Evolutionary conservation across 768 basidiomycete species (phyloP), one percentile per base, ranked within the genome.

Genomic region (Hygrocybe punicea): DNA sequence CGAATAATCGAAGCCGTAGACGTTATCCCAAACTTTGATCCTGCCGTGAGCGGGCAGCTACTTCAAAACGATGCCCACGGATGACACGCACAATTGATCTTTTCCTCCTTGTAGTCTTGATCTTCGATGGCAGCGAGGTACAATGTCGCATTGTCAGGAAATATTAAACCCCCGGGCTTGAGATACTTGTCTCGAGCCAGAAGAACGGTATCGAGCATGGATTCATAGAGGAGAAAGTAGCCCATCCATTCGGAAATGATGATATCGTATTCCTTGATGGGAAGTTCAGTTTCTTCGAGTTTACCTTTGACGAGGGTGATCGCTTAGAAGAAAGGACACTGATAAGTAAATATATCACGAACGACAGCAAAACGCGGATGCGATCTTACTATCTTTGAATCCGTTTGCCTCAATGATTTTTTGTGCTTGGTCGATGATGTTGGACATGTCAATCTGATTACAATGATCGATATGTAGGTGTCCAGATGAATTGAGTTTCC

Each of bases 191-290:
- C 97, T 57, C 97, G 85, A 6, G 97, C 97, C 47, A 95, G 81
- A 42, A 99, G 84, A 55, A 99, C 97, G 23, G 95, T 98, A 76
- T 99, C 96, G 63, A 98, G 85, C 97, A 99, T 98, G 67, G 93
- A 95, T 72, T 98, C 97, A 78, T 98, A 98, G 34, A 99, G 84
- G 50, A 98, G 79, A 82, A 98, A 98, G 76, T 99, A 99, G 42
- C 97, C 97, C 97, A 99, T 99, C 97, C 96, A 99, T 72, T 99
- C 97, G 59, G 94, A 97, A 69, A 99, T 91, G 76, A 99, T 97
- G 75, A 99, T 98, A 71, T 99, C 97, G 69, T 93, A 98, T 71
- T 95, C 78, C 60, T 90, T 76, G 67, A 96, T 84, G 13, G 96
- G 96, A 42, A 98, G 81, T 58, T 86, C 84, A 50, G 85, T 77